phyloP scores from a whole-genome alignment of 345 rosid genomes.

The Limnanthes douglasii region DNA sequence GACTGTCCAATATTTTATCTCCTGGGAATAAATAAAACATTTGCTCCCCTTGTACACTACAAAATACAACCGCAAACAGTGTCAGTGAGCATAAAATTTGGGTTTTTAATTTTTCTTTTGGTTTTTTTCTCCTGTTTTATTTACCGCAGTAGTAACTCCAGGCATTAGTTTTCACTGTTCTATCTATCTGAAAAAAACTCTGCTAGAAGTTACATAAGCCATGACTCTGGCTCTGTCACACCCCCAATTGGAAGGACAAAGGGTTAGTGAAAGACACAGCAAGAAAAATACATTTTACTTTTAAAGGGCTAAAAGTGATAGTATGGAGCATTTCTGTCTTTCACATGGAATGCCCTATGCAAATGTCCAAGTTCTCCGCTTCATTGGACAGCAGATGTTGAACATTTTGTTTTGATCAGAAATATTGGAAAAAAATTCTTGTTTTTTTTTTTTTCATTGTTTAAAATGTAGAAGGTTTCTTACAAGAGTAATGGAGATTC shows the following conservation, averaged over 20 bases:
- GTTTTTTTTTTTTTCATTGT: conserved; percentile 10
- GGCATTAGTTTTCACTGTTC: conserved; percentile 26
- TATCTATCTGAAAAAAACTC: conserved; percentile 27
- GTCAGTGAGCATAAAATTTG: conserved; percentile 10
- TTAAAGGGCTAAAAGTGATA: conserved; percentile 7
- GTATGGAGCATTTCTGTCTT: conserved; percentile 56
- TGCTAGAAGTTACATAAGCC: conserved; percentile 27
- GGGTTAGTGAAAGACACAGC: conserved; percentile 7
- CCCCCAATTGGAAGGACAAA: conserved; percentile 11
- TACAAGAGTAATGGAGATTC: conserved; percentile 47
- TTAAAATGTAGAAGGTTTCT: conserved; percentile 19
- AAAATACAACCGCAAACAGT: conserved; percentile 11
- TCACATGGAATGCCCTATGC: conserved; percentile 18
- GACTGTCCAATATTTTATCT: conserved; percentile 10
- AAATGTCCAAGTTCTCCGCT: conserved; percentile 46
- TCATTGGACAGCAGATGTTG: conserved; percentile 27
- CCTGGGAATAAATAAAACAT: conserved; percentile 10
- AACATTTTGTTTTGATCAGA: conserved; percentile 22
- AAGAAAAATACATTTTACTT: conserved; percentile 7
- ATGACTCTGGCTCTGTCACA: conserved; percentile 20
- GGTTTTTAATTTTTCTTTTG: neutral
- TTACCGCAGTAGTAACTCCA: conserved; percentile 16
- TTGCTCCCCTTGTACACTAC: conserved; percentile 11
- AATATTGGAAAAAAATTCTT: conserved; percentile 14
- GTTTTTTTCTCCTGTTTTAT: conserved; percentile 5